Evolutionary conservation across 192 early-diverging fungal genomes (phyloP), one percentile per base, ranked within the genome.

Genomic region (Powellomyces hirtus): DNA sequence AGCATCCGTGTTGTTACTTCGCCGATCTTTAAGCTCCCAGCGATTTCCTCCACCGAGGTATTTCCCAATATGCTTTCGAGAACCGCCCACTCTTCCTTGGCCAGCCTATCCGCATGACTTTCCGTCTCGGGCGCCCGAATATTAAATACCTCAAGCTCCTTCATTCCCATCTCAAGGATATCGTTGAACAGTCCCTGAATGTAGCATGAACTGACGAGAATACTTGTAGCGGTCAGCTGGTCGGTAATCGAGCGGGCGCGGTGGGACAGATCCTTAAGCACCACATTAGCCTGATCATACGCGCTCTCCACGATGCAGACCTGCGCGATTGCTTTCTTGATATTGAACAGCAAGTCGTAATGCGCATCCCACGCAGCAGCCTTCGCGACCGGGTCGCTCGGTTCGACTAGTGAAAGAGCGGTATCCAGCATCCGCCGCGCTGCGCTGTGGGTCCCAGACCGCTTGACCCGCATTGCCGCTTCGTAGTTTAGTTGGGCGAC

Each of bases 401-500:
- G 16, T 27, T 27, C 31, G 24, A 79, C 16, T 10, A 79, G 62
- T 5, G 36, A 22, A 29, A 60, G 36, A 22, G 68, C 75, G 2
- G 45, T 62, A 8, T 44, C 29, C 7, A 79, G 46, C 20, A 59
- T 40, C 30, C 61, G 22, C 52, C 68, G 60, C 20, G 75, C 64
- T 16, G 42, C 60, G 20, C 50, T 52, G 29, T 66, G 56, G 20
- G 66, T 52, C 20, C 45, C 60, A 24, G 63, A 42, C n/a, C 38
- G 50, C 37, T 71, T 67, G 16, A 65, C 72, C 5, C 56, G 68
- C 31, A 67, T 33, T 7, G 53, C 74, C 6, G 75, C 78, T 6
- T 62, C 45, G 16, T 64, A 79, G 51, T 79, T 74, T 4, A 77
- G 46, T 5, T 53, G 52, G 6, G 77, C 68, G 29, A 74, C 64